phyloP scores from a whole-genome alignment of 805 yeast genomes.

The Wickerhamomyces bisporus region DNA sequence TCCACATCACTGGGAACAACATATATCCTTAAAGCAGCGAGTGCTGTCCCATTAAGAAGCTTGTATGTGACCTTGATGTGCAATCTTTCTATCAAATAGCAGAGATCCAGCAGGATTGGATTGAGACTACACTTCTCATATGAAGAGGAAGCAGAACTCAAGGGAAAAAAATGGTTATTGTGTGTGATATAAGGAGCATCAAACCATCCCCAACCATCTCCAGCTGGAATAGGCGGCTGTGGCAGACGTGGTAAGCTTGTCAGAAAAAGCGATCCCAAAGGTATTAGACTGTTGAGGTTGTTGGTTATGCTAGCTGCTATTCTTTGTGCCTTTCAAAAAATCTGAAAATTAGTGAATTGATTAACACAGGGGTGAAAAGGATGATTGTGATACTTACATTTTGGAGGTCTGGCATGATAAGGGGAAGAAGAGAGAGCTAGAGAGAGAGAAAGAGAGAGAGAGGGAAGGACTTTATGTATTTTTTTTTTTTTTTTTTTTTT shows the following conservation, averaged over 20 bases:
- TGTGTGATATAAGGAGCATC: conserved; percentile 36
- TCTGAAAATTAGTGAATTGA: too few relatives aligned
- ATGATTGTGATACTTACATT: too few relatives aligned
- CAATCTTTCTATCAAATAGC: conserved; percentile 36
- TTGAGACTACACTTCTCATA: conserved; percentile 15
- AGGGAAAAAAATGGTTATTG: too few relatives aligned
- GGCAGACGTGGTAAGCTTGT: conserved; percentile 37
- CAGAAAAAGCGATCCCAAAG: conserved; percentile 46
- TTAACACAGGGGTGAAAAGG: too few relatives aligned
- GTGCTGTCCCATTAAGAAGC: conserved; percentile 7
- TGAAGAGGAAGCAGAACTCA: too few relatives aligned
- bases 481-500: too few relatives aligned
- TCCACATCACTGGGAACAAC: conserved; percentile 40
- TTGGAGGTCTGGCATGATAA: too few relatives aligned
- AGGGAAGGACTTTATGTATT: too few relatives aligned
- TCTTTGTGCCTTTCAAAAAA: background rate
- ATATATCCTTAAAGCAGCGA: conserved; percentile 40
- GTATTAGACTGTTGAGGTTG: conserved; percentile 26
- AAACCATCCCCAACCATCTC: conserved; percentile 53
- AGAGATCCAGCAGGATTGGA: conserved; percentile 31
- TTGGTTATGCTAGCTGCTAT: conserved; percentile 11
- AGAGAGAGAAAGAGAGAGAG: too few relatives aligned
- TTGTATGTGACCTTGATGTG: conserved; percentile 40
- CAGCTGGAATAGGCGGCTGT: conserved; percentile 31
- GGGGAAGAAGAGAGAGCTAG: too few relatives aligned